phyloP scores from a whole-genome alignment of 257 asterid genomes.

The Prunella vulgaris region DNA sequence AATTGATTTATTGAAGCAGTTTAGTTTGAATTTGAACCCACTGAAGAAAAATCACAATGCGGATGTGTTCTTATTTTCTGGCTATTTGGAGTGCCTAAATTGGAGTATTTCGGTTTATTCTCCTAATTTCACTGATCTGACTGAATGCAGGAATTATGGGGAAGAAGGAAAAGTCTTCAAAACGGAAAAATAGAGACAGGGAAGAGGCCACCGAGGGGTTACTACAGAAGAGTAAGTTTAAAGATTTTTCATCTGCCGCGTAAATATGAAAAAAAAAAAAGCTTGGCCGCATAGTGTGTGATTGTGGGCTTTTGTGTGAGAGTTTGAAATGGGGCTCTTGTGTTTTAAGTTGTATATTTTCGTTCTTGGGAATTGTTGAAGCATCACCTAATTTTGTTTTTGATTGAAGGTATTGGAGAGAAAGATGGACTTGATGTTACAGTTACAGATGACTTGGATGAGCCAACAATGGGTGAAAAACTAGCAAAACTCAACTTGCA shows the following conservation, averaged over 20 bases:
- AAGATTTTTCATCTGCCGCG: neutral
- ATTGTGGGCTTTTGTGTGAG: too few species aligned
- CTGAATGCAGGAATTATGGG: conserved; percentile 36
- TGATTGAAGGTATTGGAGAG: conserved; percentile 43
- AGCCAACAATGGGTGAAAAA: conserved; percentile 93
- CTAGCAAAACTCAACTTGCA: conserved; percentile 65
- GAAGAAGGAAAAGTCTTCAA: conserved; percentile 39
- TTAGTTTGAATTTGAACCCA: neutral
- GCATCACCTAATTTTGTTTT: conserved; percentile 18
- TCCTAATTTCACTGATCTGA: conserved; percentile 1
- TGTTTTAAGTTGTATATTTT: neutral
- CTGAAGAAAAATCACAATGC: neutral
- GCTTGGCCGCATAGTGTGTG: too few species aligned
- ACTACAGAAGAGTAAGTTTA: conserved; percentile 29
- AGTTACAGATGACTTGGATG: conserved; percentile 47
- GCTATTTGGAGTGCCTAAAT: neutral
- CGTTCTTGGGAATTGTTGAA: neutral
- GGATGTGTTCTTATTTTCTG: neutral
- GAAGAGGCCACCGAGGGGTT: conserved; percentile 27
- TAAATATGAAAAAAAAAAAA: too few species aligned
- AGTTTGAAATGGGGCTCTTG: neutral
- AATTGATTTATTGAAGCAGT: neutral
- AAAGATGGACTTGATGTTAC: conserved; percentile 36
- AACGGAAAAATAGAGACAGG: conserved; percentile 38
- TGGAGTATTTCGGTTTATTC: neutral